Conservation (phyloP, 495 filamentous ascomycete species). For the Lindgomyces ingoldianus region DNA sequence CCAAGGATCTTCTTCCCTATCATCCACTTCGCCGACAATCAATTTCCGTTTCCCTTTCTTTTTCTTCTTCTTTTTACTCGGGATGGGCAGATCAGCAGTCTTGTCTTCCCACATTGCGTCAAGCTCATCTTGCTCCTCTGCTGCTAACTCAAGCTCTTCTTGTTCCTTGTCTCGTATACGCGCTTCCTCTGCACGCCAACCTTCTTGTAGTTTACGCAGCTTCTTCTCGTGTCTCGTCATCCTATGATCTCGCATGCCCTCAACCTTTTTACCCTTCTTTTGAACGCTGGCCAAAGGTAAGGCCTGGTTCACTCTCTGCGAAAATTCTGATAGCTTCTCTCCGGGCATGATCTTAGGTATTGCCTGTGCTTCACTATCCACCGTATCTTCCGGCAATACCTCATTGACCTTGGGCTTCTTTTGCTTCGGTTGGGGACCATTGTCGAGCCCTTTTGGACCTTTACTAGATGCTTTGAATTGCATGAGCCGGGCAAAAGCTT, state of each 20-base stretch:
- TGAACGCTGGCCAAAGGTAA: slow-evolving; percentile 65
- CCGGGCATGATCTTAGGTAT: slow-evolving; percentile 74
- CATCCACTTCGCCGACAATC: slow-evolving; percentile 43
- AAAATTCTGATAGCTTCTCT: slow-evolving; percentile 79
- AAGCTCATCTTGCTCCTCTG: slow-evolving; percentile 64
- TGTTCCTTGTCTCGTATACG: slow-evolving; percentile 58
- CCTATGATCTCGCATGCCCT: slow-evolving; percentile 56
- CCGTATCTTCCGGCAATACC: not conserved
- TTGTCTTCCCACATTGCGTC: slow-evolving; percentile 53
- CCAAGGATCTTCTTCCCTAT: slow-evolving; percentile 78
- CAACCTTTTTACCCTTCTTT: slow-evolving; percentile 40
- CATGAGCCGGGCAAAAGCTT: slow-evolving; percentile 82
- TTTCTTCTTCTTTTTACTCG: slow-evolving; percentile 58
- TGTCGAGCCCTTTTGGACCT: slow-evolving; percentile 67
- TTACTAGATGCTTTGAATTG: slow-evolving; percentile 58
- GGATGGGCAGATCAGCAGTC: slow-evolving; percentile 50
- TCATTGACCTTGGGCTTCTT: slow-evolving; percentile 51
- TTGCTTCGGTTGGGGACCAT: slow-evolving; percentile 54
- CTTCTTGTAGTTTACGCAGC: slow-evolving; percentile 75
- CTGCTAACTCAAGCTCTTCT: slow-evolving; percentile 62
- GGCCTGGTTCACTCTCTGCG: slow-evolving; percentile 80
- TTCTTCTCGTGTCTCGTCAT: slow-evolving; percentile 78
- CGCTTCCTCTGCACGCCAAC: slow-evolving; percentile 73
- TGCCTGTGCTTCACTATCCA: slow-evolving; percentile 20
- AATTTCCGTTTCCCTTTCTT: slow-evolving; percentile 48